Percentiles rank a stretch among this genome's conserved stretches.
Conservation (phyloP, 2,329 filamentous ascomycete genomes). For the Penicillium sp. region DNA sequence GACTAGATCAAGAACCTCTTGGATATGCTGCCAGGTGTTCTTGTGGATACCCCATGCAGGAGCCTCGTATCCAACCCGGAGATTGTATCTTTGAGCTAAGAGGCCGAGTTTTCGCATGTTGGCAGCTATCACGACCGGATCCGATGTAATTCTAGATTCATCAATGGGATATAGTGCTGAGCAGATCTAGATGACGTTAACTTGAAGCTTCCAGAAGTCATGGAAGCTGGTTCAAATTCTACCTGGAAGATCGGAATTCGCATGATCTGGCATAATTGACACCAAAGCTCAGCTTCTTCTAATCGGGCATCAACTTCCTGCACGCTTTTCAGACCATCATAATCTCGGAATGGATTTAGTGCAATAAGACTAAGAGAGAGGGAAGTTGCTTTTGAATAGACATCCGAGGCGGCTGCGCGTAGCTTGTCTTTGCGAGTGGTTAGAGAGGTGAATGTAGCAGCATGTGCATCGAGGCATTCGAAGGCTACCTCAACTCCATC, state of each 20-base stretch:
- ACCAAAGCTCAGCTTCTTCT: slow-evolving; percentile 17
- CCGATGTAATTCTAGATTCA: slow-evolving; percentile 1
- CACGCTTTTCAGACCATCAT: slow-evolving; percentile 8
- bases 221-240: background rate
- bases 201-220: background rate
- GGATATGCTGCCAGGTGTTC: slow-evolving; percentile 69
- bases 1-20: slow-evolving; percentile 65
- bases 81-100: slow-evolving; percentile 12
- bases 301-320: slow-evolving; percentile 6
- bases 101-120: slow-evolving; percentile 10
- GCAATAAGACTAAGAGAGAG: slow-evolving; percentile 11
- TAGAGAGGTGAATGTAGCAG: slow-evolving; percentile 6
- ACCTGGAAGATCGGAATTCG: slow-evolving; percentile 15
- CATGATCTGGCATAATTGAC: slow-evolving; percentile 14
- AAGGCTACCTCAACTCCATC: slow-evolving; percentile 32
- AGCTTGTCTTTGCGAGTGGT: slow-evolving; percentile 10
- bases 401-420: slow-evolving; percentile 14
- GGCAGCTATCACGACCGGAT: slow-evolving; percentile 1
- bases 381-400: slow-evolving; percentile 6
- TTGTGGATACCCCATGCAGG: slow-evolving; percentile 69
- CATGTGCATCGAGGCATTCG: slow-evolving; percentile 28
- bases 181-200: background rate
- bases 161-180: slow-evolving; percentile 7
- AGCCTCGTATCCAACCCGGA: slow-evolving; percentile 64
- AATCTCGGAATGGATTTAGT: slow-evolving; percentile 14